phyloP scores from a whole-genome alignment of 306 rosid species.

The Hylodesmum podocarpum region DNA sequence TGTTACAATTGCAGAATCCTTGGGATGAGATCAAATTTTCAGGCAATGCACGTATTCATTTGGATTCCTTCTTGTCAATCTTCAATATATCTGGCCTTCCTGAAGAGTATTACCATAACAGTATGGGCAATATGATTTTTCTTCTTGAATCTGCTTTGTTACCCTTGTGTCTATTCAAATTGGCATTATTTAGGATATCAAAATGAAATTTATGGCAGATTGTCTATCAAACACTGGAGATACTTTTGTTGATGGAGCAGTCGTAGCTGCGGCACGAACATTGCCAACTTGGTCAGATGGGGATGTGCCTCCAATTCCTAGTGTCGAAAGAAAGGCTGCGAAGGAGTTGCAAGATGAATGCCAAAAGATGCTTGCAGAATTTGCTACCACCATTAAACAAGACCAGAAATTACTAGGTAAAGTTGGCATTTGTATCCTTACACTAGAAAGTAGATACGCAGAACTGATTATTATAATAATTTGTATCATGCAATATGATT shows the following conservation, averaged over 20 bases:
- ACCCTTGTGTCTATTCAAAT: neutral
- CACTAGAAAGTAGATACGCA: neutral
- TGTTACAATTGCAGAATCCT: constrained; percentile 68
- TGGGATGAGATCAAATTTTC: constrained; percentile 85
- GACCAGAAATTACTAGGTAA: constrained; percentile 76
- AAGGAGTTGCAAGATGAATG: constrained; percentile 81
- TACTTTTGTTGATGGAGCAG: constrained; percentile 84
- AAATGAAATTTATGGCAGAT: constrained; percentile 48
- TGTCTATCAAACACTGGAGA: constrained; percentile 52
- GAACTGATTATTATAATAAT: constrained; percentile 12
- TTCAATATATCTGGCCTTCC: constrained; percentile 92
- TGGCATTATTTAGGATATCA: constrained; percentile 2
- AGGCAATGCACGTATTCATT: constrained; percentile 72
- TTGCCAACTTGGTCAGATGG: constrained; percentile 89
- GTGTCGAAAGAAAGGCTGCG: constrained; percentile 73
- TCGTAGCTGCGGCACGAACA: constrained; percentile 86
- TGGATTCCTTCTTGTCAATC: constrained; percentile 89
- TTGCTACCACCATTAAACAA: constrained; percentile 65
- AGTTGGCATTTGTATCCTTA: constrained; percentile 3
- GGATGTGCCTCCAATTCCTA: constrained; percentile 82
- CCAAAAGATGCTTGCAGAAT: constrained; percentile 57
- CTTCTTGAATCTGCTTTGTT: constrained; percentile 4
- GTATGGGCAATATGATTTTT: constrained; percentile 44
- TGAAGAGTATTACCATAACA: constrained; percentile 77
- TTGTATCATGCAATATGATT: neutral